These are phyloP conservation scores for Acmispon strigosus DNA, from an alignment of 306 rosid genomes.

Conservation along the genomic window DNA sequence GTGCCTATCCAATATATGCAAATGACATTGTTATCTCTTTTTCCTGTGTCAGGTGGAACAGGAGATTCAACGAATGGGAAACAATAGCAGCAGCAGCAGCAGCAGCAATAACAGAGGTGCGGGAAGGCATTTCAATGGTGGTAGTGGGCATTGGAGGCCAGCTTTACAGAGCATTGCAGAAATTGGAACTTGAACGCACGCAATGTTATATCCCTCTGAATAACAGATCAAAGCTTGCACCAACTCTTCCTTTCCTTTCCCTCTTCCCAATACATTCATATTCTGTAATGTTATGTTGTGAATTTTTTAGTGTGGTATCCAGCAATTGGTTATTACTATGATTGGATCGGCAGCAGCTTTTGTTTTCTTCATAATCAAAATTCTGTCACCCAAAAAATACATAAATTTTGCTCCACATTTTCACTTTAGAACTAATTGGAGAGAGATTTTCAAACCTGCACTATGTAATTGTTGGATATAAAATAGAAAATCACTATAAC, in stretches of 20 bases:
- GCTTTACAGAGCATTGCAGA: conserved; percentile 92
- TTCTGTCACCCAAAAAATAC: too few species aligned
- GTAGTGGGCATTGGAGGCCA: conserved; percentile 85
- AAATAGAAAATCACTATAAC: too few species aligned
- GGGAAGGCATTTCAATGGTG: conserved; percentile 52
- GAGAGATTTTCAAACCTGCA: too few species aligned
- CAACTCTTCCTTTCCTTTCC: not conserved
- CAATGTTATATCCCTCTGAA: conserved; percentile 6
- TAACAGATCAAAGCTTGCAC: conserved; percentile 12
- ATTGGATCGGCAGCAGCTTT: too few species aligned
- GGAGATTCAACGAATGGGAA: conserved; percentile 32
- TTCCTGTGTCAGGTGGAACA: conserved; percentile 38
- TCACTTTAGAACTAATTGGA: too few species aligned
- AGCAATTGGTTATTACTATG: too few species aligned
- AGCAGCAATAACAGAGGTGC: conserved; percentile 30
- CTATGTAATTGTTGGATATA: too few species aligned
- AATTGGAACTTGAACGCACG: conserved; percentile 53
- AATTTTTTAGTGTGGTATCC: too few species aligned
- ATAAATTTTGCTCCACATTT: too few species aligned
- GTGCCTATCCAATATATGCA: conserved; percentile 9
- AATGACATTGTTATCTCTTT: not conserved
- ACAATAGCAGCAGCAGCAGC: conserved; percentile 32
- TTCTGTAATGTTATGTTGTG: not conserved
- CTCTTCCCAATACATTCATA: conserved; percentile 16
- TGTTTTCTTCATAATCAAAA: too few species aligned